A percentile compares a stretch with the other conserved stretches of the same genome.
Conservation (phyloP, 148 eudicot genomes). For the Spergularia marina region DNA sequence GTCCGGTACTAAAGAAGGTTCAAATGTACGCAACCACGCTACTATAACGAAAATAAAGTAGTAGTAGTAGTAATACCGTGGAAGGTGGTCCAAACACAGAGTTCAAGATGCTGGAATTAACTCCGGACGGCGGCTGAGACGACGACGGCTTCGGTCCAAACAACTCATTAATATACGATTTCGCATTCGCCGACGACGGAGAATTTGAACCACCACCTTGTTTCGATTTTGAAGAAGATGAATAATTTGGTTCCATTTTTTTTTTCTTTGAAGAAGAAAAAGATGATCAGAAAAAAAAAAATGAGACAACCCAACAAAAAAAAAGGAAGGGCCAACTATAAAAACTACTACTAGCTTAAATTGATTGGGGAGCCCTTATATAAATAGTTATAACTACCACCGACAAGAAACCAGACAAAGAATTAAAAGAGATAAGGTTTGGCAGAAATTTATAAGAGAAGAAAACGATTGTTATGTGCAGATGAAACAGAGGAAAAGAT, state of each 20-base stretch:
- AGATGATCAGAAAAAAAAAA: not conserved
- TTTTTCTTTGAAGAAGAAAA: not conserved
- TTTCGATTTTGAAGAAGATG: constrained; percentile 2
- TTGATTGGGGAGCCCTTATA: not conserved
- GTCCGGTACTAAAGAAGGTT: too few species aligned
- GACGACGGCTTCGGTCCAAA: constrained; percentile 25
- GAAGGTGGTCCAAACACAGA: constrained; percentile 29
- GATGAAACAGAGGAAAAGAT: constrained; percentile 18
- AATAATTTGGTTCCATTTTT: constrained; percentile 14
- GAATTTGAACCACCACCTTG: not conserved
- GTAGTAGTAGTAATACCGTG: not conserved
- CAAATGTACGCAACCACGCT: too few species aligned
- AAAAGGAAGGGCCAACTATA: constrained; percentile 17
- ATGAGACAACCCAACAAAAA: not conserved
- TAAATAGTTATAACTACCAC: constrained; percentile 11
- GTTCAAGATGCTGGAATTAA: constrained; percentile 25
- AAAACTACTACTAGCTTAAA: constrained; percentile 27
- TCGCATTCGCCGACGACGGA: not conserved
- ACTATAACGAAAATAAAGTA: not conserved
- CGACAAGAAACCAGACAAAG: constrained; percentile 21
- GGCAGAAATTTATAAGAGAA: not conserved
- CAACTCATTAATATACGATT: constrained; percentile 26
- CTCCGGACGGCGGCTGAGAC: not conserved
- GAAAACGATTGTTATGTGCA: constrained; percentile 1
- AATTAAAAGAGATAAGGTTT: constrained; percentile 13